Base-by-base conservation (phyloP, 176 grass and related monocot species). In the Thalia dealbata region DNA sequence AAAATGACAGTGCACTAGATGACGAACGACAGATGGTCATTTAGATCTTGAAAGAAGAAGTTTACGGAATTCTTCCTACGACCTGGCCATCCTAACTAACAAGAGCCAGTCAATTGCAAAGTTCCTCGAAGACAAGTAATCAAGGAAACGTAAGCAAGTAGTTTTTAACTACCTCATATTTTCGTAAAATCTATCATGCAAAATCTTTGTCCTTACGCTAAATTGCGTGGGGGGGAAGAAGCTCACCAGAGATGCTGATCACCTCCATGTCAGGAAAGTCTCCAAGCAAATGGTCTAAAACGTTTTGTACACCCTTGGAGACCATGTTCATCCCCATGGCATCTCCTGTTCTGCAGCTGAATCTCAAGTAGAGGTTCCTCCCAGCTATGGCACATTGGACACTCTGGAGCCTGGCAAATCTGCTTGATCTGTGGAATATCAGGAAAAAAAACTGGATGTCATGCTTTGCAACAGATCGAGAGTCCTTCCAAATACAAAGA, bases 311-410 rank as follows among this genome's bases (percentile, higher is more conserved):
- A n/a, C 71, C 71, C 51, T 73, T 73, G 26, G 71, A 73, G 19
- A 73, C 50, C 71, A 73, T 73, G 52, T 73, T 73, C 71, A 73
- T 73, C 51, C 71, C 71, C 71, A 73, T 73, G 12, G 71, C 71
- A 73, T 73, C 71, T 73, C 71, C 71, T 56, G 71, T 73, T 50
- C 27, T 58, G 51, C 71, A 42, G 12, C 51, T 73, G 29, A 73
- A 73, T 73, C 71, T 73, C 50, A 73, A 56, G n/a, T 73, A 73
- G 27, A 73, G 16, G 28, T 73, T 73, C 71, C 29, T 73, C 51
- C 71, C 71, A 0, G 71, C 71, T 7, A 73, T 26, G 10, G 71
- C 27, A 35, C 71, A 73, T 5, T 58, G 51, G 18, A 73, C 28
- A 6, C 26, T 4, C 19, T 73, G 71, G 28, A 73, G 51, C 51